These are phyloP conservation scores for Xylaria sp. DNA, from an alignment of 2,329 filamentous ascomycete genomes.

Conservation along the genomic window DNA sequence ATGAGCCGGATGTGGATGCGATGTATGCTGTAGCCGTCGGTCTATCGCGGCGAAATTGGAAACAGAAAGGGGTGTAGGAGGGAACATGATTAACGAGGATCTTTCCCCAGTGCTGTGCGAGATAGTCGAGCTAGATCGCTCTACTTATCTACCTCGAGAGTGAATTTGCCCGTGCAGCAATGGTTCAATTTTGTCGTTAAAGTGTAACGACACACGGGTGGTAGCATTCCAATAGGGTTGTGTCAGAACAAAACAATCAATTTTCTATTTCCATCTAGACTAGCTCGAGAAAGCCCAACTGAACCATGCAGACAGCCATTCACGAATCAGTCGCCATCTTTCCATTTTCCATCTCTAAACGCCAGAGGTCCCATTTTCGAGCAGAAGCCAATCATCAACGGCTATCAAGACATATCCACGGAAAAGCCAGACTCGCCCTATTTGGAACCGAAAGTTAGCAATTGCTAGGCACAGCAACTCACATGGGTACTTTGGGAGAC, in stretches of 20 bases:
- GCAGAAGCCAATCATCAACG: neutral
- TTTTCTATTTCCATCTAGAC: neutral
- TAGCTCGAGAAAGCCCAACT: neutral
- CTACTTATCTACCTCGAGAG: neutral
- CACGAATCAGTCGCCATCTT: neutral
- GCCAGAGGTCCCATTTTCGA: neutral
- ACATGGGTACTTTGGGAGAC: neutral
- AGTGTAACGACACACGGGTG: neutral
- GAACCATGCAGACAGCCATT: neutral
- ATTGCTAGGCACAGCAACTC: neutral
- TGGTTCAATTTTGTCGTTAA: neutral
- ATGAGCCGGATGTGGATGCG: neutral
- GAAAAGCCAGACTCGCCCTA: constrained; percentile 40
- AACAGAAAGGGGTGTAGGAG: neutral
- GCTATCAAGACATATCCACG: constrained; percentile 22
- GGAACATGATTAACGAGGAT: neutral
- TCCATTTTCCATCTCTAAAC: too few relatives aligned
- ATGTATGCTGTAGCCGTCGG: constrained; percentile 17
- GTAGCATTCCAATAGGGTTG: neutral
- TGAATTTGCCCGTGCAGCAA: neutral
- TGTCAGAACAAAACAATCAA: neutral
- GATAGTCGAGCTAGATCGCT: neutral
- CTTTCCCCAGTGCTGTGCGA: neutral
- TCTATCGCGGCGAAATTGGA: constrained; percentile 23
- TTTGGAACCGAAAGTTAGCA: neutral